These are phyloP conservation scores for Leptodontidium sp. DNA, from an alignment of 2,329 filamentous ascomycete genomes.

Conservation along the genomic window DNA sequence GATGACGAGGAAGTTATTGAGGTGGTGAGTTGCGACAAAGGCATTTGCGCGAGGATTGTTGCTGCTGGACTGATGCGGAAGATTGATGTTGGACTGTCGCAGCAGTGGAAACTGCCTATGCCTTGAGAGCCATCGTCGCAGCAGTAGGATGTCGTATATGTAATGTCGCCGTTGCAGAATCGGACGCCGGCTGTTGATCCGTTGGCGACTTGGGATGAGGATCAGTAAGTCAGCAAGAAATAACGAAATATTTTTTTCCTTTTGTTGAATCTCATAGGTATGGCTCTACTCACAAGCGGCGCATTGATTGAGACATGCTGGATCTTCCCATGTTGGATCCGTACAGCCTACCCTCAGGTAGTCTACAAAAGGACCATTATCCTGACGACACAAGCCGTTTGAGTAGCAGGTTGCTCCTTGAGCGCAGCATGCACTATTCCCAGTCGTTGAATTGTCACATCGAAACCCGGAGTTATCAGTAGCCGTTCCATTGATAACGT, in stretches of 20 bases:
- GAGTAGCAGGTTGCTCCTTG: slow-evolving; percentile 38
- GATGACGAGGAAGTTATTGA: slow-evolving; percentile 13
- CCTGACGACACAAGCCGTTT: slow-evolving; percentile 38
- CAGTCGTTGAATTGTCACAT: slow-evolving; percentile 38
- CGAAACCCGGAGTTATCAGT: slow-evolving; percentile 29
- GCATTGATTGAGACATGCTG: slow-evolving; percentile 38
- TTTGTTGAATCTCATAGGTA: too few relatives aligned
- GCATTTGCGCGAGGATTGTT: slow-evolving; percentile 30
- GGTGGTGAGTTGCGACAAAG: slow-evolving; percentile 22
- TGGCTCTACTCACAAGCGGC: slow-evolving; percentile 30
- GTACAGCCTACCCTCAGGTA: slow-evolving; percentile 42
- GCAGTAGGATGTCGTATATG: slow-evolving; percentile 38
- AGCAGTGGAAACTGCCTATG: slow-evolving; percentile 33
- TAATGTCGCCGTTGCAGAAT: slow-evolving; percentile 35
- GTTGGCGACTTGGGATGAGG: slow-evolving; percentile 27
- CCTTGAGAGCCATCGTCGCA: slow-evolving; percentile 34
- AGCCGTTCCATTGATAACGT: slow-evolving; percentile 35
- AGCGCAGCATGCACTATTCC: slow-evolving; percentile 36
- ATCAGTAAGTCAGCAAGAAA: background rate
- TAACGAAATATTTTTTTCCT: too few relatives aligned
- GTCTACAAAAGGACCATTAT: slow-evolving; percentile 33
- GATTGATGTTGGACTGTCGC: slow-evolving; percentile 23
- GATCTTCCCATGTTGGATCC: slow-evolving; percentile 38
- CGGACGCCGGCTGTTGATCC: slow-evolving; percentile 36
- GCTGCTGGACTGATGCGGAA: slow-evolving; percentile 30